Evolutionary conservation across 1,284 basidiomycete species (phyloP), one percentile per base, ranked within the genome.

Genomic region (Phaffia rhodozyma): DNA sequence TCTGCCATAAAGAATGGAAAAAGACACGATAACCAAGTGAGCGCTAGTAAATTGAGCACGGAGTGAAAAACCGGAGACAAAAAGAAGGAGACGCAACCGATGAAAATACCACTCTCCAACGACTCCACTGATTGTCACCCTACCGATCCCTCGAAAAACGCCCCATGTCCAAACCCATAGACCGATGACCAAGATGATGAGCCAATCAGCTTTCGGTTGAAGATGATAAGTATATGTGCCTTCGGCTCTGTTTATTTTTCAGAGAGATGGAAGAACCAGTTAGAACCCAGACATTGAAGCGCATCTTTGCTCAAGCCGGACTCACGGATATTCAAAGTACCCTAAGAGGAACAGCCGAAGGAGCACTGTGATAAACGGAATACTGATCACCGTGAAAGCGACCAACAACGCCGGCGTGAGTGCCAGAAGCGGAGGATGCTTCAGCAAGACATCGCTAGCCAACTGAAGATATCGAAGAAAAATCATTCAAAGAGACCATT

Each of bases 41-140:
- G 56, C n/a, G 38, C 43, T 5, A 58, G 23, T 38, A 9, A 16
- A 30, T 1, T 30, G 18, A 16, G 5, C 18, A 18, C 20, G 13
- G 23, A 11, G 58, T 27, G 13, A 51, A 48, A 18, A 7, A 21
- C 2, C 21, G 16, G 25, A 16, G 38, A 16, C 13, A 43, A 16
- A 7, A 16, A 43, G 13, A 43, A 43, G 50, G 53, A 30, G 2
- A 77, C 82, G 72, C 72, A 43, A 89, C 85, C 88, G 82, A 55
- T 86, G 81, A 71, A 91, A 94, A 73, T 94, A 96, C 91, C 91
- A 97, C 51, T 87, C 85, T 0, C 90, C 92, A 49, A 97, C 83
- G 1, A 92, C 88, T 30, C 84, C 86, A 0, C 89, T 85, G 55
- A 86, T 84, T 0, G 85, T 84, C 51, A 87, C 88, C 5, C 89